Evolutionary conservation across 2,329 filamentous ascomycete genomes (phyloP).

Genomic region (Fusarium metavorans): DNA sequence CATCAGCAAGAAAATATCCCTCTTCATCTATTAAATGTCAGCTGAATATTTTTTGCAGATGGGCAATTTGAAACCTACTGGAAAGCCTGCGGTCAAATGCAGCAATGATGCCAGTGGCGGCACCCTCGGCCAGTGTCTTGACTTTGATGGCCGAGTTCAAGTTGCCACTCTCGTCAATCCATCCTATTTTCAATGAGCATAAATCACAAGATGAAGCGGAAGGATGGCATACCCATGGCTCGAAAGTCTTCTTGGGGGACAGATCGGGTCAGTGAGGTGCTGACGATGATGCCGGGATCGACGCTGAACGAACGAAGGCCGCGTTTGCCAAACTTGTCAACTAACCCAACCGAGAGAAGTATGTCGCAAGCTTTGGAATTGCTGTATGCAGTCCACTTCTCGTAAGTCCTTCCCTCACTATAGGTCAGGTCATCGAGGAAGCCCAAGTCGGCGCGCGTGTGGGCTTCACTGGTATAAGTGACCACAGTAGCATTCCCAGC

Average conservation of each 20-base stretch:
- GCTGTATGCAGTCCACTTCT: not conserved
- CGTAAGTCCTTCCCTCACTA: not conserved
- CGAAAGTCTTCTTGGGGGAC: not conserved
- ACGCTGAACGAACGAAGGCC: not conserved
- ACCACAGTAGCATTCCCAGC: not conserved
- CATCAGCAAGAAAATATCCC: not conserved
- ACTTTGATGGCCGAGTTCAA: not conserved
- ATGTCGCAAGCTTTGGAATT: not conserved
- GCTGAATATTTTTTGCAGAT: no score
- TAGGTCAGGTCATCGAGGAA: not conserved
- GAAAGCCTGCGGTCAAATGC: not conserved
- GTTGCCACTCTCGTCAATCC: not conserved
- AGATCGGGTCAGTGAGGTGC: not conserved
- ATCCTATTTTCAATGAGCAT: not conserved
- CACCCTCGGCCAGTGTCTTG: not conserved
- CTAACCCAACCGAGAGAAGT: not conserved
- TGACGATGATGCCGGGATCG: not conserved
- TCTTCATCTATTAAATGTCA: not conserved
- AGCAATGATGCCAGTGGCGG: not conserved
- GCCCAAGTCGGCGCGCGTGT: not conserved
- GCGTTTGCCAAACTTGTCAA: not conserved
- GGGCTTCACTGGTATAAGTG: not conserved
- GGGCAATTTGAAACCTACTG: not conserved
- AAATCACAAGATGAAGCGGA: rapidly evolving
- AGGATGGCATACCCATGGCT: not conserved